Evolutionary conservation across 163 green algal species (phyloP), one percentile per base, ranked within the genome.

Genomic region (Scenedesmus sp.): DNA sequence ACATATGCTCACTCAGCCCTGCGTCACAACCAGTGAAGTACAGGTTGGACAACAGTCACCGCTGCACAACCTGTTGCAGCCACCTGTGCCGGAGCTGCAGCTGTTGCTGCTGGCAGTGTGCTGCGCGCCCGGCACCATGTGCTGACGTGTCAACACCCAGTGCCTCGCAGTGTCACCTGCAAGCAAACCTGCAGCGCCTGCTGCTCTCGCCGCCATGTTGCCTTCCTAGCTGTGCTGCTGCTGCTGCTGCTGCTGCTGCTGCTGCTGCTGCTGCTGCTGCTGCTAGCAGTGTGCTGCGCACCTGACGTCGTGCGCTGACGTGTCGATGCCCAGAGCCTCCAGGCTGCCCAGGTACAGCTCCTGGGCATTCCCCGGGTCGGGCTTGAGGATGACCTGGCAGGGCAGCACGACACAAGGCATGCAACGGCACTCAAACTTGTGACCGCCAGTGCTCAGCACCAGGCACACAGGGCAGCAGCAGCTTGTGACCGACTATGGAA

Each of bases 321-420:
- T 97, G 93, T 99, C 96, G 70, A 99, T 98, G 80, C 98, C 98
- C 51, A 99, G 94, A 12, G 96, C 97, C 82, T 96, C 95, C 42
- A 99, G 94, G 56, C 93, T 97, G 81, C 96, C 96, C 84, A 99
- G 94, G 94, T 99, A 99, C 30, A 99, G 96, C 93, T 99, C 97
- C 93, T 99, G 98, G 0, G 96, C 93, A 88, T 96, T 94, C 2
- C 88, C 97, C 0, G 98, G 98, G 92, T 99, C 98, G 0, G 98
- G 98, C 93, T 99, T 99, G 65, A 99, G 93, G 84, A 99, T 99
- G 26, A 99, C 98, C 96, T 97, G 93, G 42, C 56, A 0, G 30
- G 65, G 30, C 30, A 76, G 30, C 65, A 76, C n/a, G 65, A 18
- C 65, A 40, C n/a, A n/a, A n/a, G n/a, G 65, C 59, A 76, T 76